Evolutionary conservation across 805 yeast genomes (phyloP).

Genomic region (Nakazawaea ishiwadae): DNA sequence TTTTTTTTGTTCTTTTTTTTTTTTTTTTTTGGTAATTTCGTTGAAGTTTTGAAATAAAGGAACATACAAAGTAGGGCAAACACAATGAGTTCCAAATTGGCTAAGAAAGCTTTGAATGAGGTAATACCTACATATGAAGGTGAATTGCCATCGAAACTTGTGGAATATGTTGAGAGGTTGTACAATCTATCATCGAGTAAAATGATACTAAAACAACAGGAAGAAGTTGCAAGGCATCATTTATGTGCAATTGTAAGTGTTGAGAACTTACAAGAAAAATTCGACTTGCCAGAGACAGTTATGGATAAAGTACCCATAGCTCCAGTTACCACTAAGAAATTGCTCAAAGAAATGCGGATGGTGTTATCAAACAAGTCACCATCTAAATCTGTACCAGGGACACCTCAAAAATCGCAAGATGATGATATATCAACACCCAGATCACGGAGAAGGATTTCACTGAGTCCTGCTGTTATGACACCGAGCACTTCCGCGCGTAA

Average conservation of each 20-base stretch:
- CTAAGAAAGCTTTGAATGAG: slow-evolving; percentile 38
- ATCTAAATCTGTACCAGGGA: slow-evolving; percentile 2
- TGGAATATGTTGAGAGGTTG: slow-evolving; percentile 36
- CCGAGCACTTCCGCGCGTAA: slow-evolving; percentile 4
- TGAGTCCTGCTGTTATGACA: neutral
- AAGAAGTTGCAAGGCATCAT: slow-evolving; percentile 65
- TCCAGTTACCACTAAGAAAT: slow-evolving; percentile 31
- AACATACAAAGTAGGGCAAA: too few relatives aligned
- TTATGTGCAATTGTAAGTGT: slow-evolving; percentile 61
- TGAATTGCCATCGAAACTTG: slow-evolving; percentile 37
- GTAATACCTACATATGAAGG: slow-evolving; percentile 41
- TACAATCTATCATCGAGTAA: slow-evolving; percentile 50
- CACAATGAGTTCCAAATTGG: slow-evolving; percentile 29
- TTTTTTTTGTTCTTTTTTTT: too few relatives aligned
- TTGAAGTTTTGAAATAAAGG: neutral
- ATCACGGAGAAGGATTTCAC: neutral
- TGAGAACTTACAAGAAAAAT: slow-evolving; percentile 38
- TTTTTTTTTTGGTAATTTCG: too few relatives aligned
- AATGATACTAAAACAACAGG: slow-evolving; percentile 42
- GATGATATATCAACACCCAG: slow-evolving; percentile 1
- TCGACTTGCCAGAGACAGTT: slow-evolving; percentile 45
- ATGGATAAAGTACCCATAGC: slow-evolving; percentile 44
- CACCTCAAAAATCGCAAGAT: neutral
- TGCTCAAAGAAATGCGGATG: slow-evolving; percentile 42
- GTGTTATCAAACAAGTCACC: slow-evolving; percentile 29